Evolutionary conservation across 108 stramenopile genomes (phyloP).

Genomic region (Fragilaria radians): DNA sequence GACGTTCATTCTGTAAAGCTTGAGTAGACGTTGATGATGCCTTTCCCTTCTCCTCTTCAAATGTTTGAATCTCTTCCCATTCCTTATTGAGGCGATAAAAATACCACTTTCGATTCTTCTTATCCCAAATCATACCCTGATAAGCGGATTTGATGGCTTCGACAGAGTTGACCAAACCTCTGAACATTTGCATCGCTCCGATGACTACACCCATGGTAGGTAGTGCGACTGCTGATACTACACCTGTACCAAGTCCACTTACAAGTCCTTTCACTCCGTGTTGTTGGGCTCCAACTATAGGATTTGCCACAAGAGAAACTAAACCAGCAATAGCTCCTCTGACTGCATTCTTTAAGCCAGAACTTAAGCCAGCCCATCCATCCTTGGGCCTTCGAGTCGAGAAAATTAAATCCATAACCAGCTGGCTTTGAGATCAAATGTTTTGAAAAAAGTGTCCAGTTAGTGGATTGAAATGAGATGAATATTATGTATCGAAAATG

Average conservation of each 20-base stretch:
- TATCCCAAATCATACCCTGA: conserved; percentile 84
- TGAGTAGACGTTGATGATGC: background rate
- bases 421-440: background rate
- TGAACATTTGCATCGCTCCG: conserved; percentile 68
- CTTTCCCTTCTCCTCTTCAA: background rate
- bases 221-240: conserved; percentile 71
- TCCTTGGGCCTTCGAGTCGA: conserved; percentile 80
- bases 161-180: conserved; percentile 71
- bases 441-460: no score
- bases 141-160: conserved; percentile 55
- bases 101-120: conserved; percentile 68
- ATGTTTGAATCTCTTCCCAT: conserved; percentile 27
- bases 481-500: no score
- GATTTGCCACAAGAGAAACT: conserved; percentile 71
- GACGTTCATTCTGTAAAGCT: conserved; percentile 18
- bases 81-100: conserved; percentile 70
- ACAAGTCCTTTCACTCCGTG: conserved; percentile 71
- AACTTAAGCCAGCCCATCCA: conserved; percentile 75
- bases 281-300: conserved; percentile 81
- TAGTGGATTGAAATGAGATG: no score
- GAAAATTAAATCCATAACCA: conserved; percentile 63
- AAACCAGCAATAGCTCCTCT: conserved; percentile 79
- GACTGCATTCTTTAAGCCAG: conserved; percentile 64
- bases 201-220: conserved; percentile 82
- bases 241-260: conserved; percentile 72